Percentiles rank a stretch among this genome's conserved stretches.
phyloP scores from a whole-genome alignment of 768 basidiomycete species.

The Royoungia palumana region DNA sequence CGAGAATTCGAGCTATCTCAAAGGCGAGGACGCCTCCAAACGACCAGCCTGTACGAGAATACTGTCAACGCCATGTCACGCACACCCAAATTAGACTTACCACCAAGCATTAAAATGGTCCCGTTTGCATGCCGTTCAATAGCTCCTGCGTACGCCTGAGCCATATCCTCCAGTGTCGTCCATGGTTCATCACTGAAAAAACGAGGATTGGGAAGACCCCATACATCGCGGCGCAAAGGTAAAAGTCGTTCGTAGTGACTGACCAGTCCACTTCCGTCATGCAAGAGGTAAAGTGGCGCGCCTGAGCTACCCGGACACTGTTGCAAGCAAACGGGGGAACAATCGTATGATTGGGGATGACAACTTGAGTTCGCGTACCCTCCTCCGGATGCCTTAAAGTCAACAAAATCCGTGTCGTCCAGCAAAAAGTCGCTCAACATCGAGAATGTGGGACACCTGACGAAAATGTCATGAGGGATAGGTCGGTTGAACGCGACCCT shows the following conservation, averaged over 20 bases:
- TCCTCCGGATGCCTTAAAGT: not conserved
- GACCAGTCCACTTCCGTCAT: constrained; percentile 69
- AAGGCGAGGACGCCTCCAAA: constrained; percentile 74
- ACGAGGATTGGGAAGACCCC: constrained; percentile 58
- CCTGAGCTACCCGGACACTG: constrained; percentile 14
- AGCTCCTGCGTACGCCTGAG: constrained; percentile 43
- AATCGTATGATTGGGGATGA: constrained; percentile 22
- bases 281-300: constrained; percentile 59
- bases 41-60: constrained; percentile 58
- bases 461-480: constrained; percentile 46
- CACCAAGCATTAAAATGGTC: constrained; percentile 51
- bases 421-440: constrained; percentile 16
- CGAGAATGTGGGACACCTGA: constrained; percentile 35
- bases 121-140: constrained; percentile 36
- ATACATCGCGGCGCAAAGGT: constrained; percentile 50
- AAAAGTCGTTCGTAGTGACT: constrained; percentile 47
- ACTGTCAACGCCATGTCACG: not conserved
- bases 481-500: constrained; percentile 38
- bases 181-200: constrained; percentile 46
- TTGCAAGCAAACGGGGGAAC: constrained; percentile 38
- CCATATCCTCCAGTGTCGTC: constrained; percentile 52
- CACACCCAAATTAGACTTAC: constrained; percentile 32
- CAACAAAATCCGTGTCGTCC: not conserved
- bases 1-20: constrained; percentile 54
- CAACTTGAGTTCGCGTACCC: not conserved